Evolutionary conservation across 2,329 filamentous ascomycete species (phyloP), one percentile per base, ranked within the genome.

Genomic region (Akanthomyces dipterigenus): DNA sequence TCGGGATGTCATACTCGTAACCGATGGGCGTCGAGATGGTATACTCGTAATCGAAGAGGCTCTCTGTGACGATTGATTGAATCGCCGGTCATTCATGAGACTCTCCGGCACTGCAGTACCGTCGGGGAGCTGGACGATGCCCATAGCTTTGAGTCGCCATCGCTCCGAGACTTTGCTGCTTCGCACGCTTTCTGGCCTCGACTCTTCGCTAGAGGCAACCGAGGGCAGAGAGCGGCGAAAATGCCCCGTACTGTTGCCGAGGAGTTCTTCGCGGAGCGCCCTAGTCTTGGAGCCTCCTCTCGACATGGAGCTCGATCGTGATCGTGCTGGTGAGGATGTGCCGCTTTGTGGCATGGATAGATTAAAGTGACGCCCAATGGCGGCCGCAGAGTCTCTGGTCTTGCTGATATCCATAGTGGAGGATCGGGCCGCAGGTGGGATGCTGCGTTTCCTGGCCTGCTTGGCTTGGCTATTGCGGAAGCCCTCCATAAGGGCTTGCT

Each of bases 101-200:
- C 75, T 74, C 64, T 84, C 81, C 6, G 81, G 82, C 3, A 83
- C 66, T 63, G 80, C 81, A 53, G 79, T 77, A n/a, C 82, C 77
- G 63, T 84, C 77, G 5, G 79, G 76, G 76, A 82, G 78, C 63
- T 77, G 79, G 3, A 82, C 79, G 20, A 84, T 75, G 11, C 77
- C 78, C 77, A 80, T 79, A 46, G 78, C 77, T 56, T 79, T 80
- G 62, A 81, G 71, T 5, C 73, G 71, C 78, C 78, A 81, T 43
- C 76, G 71, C 57, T 77, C 75, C 7, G 77, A 79, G 7, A 74
- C 74, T 55, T 70, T 76, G 66, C 75, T 77, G 3, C 71, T 68
- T 42, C 66, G 67, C 3, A 65, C 61, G 7, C 63, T 65, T 18
- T 72, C 70, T 1, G 70, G 64, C 20, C 66, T 68, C 24, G 66